These are phyloP conservation scores for Phytophthora citricola DNA, from an alignment of 352 stramenopile genomes.

Conservation along the genomic window DNA sequence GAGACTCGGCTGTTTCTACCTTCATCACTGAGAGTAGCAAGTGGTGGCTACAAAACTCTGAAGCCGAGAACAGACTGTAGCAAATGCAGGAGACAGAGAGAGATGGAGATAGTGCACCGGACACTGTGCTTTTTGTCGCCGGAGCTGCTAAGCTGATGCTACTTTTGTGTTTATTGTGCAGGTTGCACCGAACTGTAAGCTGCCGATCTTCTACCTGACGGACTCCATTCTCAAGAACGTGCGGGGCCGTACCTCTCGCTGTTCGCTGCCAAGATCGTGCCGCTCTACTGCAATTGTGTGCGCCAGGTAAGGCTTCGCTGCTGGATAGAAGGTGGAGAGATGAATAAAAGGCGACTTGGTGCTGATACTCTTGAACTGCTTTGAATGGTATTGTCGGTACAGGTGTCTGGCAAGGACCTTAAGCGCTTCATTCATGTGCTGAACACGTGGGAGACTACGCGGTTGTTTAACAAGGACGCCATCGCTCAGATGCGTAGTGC, in stretches of 20 bases:
- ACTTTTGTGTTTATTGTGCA: constrained; percentile 30
- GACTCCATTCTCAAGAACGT: constrained; percentile 93
- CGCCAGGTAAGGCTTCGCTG: constrained; percentile 53
- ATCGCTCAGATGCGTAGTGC: constrained; percentile 74
- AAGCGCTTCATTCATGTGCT: constrained; percentile 86
- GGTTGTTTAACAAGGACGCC: constrained; percentile 60
- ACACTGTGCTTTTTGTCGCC: neutral
- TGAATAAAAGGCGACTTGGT: constrained; percentile 14
- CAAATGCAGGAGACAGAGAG: constrained; percentile 1
- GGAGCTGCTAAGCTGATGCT: constrained; percentile 20
- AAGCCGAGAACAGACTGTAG: neutral
- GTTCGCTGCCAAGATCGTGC: constrained; percentile 75
- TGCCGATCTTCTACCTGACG: constrained; percentile 92
- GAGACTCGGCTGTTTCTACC: neutral
- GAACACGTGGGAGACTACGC: constrained; percentile 83
- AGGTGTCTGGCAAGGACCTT: constrained; percentile 85
- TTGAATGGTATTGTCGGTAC: neutral
- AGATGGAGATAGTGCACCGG: constrained; percentile 13
- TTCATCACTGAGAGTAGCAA: neutral
- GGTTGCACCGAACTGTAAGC: constrained; percentile 82
- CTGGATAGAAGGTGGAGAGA: neutral
- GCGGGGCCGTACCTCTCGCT: constrained; percentile 69
- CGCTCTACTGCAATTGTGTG: constrained; percentile 88
- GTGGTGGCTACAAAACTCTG: neutral
- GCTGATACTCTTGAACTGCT: neutral